Evolutionary conservation across 495 filamentous ascomycete species (phyloP), one percentile per base, ranked within the genome.

Genomic region (Parathielavia hyrcaniae): DNA sequence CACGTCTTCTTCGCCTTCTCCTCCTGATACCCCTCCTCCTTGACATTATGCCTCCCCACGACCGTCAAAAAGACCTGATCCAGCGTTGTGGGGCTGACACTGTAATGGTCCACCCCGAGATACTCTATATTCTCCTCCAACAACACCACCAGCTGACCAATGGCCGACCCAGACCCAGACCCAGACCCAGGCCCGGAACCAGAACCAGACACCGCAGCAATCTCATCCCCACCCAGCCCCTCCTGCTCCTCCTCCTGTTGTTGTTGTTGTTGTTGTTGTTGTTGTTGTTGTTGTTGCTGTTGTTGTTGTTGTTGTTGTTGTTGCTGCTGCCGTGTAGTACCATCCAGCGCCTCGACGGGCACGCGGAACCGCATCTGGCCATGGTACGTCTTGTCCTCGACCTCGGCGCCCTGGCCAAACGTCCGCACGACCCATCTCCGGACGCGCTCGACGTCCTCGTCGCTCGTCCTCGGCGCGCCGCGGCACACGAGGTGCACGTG

Each of bases 41-140:
- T 71, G 2, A 95, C 81, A 70, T 89, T 81, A 68, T 92, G 86
- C 68, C 80, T 79, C 17, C 83, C 82, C 0, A 93, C 88, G 60
- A 95, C 90, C 40, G 73, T 82, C 73, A 96, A 72, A 71, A 96
- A 96, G 0, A 95, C 89, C 74, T 93, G 86, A 71, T 95, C 90
- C 57, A 95, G 76, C 36, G 88, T 91, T 50, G 88, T 90, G 59
- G 86, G 87, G 47, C 80, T 85, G 61, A 91, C 87, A 46, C 84
- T 86, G 67, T 87, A 95, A 67, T 89, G 87, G 73, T 87, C 85
- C 30, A 93, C 75, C 0, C 87, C 86, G 45, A 92, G 65, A 17
- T 68, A 69, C 30, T 82, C 74, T 63, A 83, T 87, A 49, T 82
- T 73, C 62, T 79, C 79, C 69, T 95, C 90, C 0, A 96, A 75